Base-by-base conservation (phyloP, 208 protist genomes). In the Leishmania gerbilli region DNA sequence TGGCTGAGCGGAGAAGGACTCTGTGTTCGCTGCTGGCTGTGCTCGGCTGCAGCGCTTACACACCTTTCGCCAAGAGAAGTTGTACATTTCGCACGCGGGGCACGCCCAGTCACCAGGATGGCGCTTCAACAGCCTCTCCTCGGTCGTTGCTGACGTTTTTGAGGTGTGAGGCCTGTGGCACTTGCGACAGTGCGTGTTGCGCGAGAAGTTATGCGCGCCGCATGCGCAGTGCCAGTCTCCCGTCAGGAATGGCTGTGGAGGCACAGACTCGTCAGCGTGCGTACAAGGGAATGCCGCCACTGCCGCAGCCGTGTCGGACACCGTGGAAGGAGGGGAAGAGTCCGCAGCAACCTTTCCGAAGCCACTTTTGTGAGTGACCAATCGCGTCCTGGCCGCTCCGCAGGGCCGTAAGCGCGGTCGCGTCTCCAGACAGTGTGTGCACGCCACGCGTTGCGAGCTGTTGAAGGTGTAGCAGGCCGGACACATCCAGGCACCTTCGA, bases 161-260 rank as follows among this genome's bases (percentile, higher is more conserved):
- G 64, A 49, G 21, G 84, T 17, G 42, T 24, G 45, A 74, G 45
- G 45, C 2, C 31, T 77, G 1, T 69, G n/a, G 68, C 92, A 95
- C 6, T 76, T 78, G 3, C 91, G 45, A 69, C 92, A 95, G 0
- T 31, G 19, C 9, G 76, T 77, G 40, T 91, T 86, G 47, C 82
- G 82, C 0, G 91, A 82, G 77, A 97, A 96, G 79, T 97, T 97
- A 71, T 94, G 90, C 21, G 81, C 80, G 27, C 92, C 91, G 71
- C 94, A 97, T 1, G 60, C 79, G 80, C 94, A 97, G 45, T 89
- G 74, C 92, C 94, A 97, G 78, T 97, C 92, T 13, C 91, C 91
- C 17, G 49, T 77, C 67, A 34, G 49, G 53, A 79, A 89, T 1
- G 68, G 75, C 68, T 84, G 79, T n/a, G 15, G 40, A 58, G 56